These are phyloP conservation scores for Picea mariana DNA, from an alignment of 83 land plant genomes.

Conservation along the genomic window DNA sequence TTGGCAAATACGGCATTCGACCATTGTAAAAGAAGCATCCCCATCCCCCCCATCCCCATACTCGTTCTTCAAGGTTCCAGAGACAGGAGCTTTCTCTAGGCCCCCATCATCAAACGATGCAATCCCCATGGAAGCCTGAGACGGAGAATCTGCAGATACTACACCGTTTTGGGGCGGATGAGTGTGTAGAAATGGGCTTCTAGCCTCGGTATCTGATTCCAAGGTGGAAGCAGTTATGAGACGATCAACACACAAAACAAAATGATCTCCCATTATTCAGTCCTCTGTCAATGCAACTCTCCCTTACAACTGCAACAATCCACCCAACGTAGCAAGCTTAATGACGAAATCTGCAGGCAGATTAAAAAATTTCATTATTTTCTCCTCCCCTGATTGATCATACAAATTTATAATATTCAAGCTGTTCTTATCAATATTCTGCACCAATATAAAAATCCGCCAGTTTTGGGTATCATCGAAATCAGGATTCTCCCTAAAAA, in stretches of 20 bases:
- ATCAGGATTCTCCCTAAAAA: neutral
- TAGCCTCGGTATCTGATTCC: constrained; percentile 50
- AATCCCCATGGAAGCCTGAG: constrained; percentile 8
- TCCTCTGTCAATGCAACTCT: neutral
- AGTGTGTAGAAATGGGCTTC: constrained; percentile 2
- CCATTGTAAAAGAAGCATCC: constrained; percentile 27
- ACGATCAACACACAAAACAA: constrained; percentile 52
- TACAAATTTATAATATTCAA: neutral
- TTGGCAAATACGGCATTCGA: constrained; percentile 82
- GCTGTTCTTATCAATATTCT: neutral
- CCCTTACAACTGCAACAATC: neutral
- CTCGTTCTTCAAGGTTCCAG: constrained; percentile 18
- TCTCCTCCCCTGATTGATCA: neutral
- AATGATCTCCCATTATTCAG: constrained; percentile 47
- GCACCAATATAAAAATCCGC: neutral
- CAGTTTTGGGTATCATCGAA: neutral
- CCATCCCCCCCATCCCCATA: constrained; percentile 19
- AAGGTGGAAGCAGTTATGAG: constrained; percentile 41
- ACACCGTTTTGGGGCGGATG: constrained; percentile 10
- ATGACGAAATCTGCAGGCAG: constrained; percentile 3
- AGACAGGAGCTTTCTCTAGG: constrained; percentile 4
- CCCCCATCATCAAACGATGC: constrained; percentile 10
- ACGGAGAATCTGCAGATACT: constrained; percentile 21
- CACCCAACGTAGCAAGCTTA: neutral
- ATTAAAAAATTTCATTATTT: neutral